Base-by-base conservation (phyloP, 2,329 filamentous ascomycete species). In the Cladosporium cucumerinum region DNA sequence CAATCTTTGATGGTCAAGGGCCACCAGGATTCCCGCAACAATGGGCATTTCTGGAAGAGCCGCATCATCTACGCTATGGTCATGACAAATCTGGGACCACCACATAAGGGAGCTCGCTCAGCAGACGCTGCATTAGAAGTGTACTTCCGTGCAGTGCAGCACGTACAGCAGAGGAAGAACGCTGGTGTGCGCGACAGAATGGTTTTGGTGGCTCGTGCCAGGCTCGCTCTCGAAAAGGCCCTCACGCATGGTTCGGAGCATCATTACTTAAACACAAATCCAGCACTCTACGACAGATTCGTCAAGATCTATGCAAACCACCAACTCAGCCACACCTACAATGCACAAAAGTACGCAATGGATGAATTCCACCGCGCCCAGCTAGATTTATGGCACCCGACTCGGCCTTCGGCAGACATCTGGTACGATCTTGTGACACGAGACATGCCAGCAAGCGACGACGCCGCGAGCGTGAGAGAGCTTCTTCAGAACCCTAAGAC, bases 1-100 rank as follows among this genome's bases (percentile, higher is more conserved):
- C 58, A 36, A 21, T 30, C 58, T 28, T n/a, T 16, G 2, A 6
- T 30, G 21, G 28, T 43, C n/a, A 28, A 30, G 8, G 21, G 26
- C 14, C 39, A 46, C 2, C 39, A 46, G 39, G 39, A 46, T 21
- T 21, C 39, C 23, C 16, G 25, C 26, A 30, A 32, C n/a, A 54
- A 32, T 3, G 46, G 28, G 18, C 69, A 69, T 60, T 61, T 66
- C 11, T 73, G 72, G 72, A 68, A 69, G 43, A 66, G 69, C 14
- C 66, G 66, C 18, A 23, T 73, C 0, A 57, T 73, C 10, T 46
- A 57, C 12, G 54, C 54, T 5, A 67, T 72, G 66, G 51, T 66
- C 16, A 39, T 58, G 5, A 25, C 21, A 5, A 68, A 69, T 30
- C 28, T 69, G 7, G 26, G 58, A 2, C 43, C 32, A 6, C 60